A percentile compares a stretch with the other conserved stretches of the same genome.
Conservation (phyloP, 257 asterid species). For the Jasminum sambac region DNA sequence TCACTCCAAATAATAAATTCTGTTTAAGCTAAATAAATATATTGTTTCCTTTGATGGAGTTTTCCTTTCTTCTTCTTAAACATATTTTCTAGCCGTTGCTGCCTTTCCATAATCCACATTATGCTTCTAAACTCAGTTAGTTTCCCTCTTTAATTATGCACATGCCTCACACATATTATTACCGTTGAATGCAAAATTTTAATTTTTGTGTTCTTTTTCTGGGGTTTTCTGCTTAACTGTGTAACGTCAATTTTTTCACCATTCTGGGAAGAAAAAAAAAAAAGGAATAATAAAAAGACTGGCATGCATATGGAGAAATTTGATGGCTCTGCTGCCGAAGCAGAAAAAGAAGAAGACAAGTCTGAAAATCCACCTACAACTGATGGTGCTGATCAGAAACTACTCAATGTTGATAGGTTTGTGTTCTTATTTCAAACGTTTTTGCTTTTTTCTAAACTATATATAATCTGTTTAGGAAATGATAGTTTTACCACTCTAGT, state of each 20-base stretch:
- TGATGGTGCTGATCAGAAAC: slow-evolving; percentile 30
- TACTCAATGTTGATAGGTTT: slow-evolving; percentile 24
- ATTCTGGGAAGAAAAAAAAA: neutral
- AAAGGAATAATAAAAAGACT: too few relatives aligned
- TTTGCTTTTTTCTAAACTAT: neutral
- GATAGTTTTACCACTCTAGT: too few relatives aligned
- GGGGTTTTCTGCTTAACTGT: slow-evolving; percentile 9
- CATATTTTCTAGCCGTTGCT: slow-evolving; percentile 44
- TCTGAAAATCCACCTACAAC: neutral
- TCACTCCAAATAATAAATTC: neutral
- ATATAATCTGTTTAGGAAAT: neutral
- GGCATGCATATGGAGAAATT: slow-evolving; percentile 27
- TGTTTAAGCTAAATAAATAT: slow-evolving; percentile 11
- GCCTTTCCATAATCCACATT: slow-evolving; percentile 24
- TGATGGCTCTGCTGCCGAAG: slow-evolving; percentile 11
- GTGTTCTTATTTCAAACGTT: slow-evolving; percentile 3
- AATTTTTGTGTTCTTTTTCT: neutral
- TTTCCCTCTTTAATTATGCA: too few relatives aligned
- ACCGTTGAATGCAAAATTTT: slow-evolving; percentile 27
- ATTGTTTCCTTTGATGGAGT: slow-evolving; percentile 29
- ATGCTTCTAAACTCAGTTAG: too few relatives aligned
- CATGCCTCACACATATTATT: slow-evolving; percentile 3
- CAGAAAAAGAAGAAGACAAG: slow-evolving; percentile 20
- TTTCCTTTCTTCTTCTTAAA: slow-evolving; percentile 9
- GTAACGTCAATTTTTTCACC: neutral